A percentile compares a stretch with the other conserved stretches of the same genome.
These are phyloP conservation scores for Albophoma yamanashiensis DNA, from an alignment of 2,329 filamentous ascomycete genomes.

Conservation along the genomic window DNA sequence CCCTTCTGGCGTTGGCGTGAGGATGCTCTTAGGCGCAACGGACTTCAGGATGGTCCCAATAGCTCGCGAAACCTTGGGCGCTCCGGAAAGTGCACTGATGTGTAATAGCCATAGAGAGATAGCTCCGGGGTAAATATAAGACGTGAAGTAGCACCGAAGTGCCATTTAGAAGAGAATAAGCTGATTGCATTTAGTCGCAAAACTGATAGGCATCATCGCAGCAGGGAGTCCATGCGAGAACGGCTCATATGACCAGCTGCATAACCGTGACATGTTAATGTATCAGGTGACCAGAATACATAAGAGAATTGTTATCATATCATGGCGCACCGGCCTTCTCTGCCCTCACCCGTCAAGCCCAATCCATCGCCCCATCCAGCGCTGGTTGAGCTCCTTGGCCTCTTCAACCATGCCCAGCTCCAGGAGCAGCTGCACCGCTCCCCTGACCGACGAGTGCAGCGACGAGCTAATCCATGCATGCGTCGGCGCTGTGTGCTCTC, in stretches of 20 bases:
- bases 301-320: no score
- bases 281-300: no score
- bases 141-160: no score
- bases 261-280: no score
- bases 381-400: slow-evolving; percentile 42
- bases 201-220: no score
- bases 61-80: slow-evolving; percentile 12
- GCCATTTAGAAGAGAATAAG: no score
- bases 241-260: no score
- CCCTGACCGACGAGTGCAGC: slow-evolving; percentile 31
- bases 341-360: no score
- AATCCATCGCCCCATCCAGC: slow-evolving; percentile 51
- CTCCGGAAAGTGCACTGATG: not conserved
- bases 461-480: slow-evolving; percentile 38
- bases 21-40: slow-evolving; percentile 13
- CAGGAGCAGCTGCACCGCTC: slow-evolving; percentile 42
- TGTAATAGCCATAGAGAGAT: not conserved
- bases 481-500: slow-evolving; percentile 36
- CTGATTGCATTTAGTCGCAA: no score
- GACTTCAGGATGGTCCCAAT: slow-evolving; percentile 17
- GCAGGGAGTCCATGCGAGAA: no score
- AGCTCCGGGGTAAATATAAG: no score
- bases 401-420: slow-evolving; percentile 26
- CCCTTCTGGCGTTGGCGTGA: slow-evolving; percentile 20
- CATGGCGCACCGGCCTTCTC: no score